Base-by-base conservation (phyloP, 2,329 filamentous ascomycete species). In the Nothophaeocryptopus gaeumannii region DNA sequence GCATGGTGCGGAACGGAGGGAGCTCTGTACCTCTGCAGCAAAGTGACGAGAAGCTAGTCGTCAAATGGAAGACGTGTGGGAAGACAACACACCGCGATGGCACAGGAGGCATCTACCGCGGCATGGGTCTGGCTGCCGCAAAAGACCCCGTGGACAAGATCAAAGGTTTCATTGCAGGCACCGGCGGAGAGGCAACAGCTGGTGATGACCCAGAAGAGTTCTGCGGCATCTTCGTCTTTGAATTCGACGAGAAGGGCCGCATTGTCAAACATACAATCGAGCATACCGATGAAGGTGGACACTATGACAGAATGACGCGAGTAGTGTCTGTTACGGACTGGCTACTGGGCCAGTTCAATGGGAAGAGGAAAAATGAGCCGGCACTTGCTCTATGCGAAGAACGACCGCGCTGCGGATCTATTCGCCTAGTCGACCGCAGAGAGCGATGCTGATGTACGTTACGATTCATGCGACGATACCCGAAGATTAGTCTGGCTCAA, bases 311-410 rank as follows among this genome's bases (percentile, higher is more conserved):
- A 55, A 90, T 88, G 20, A 85, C 88, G 15, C 88, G 85, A 64
- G 87, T 99, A 14, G 89, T 97, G 12, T 90, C 87, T 11, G 74
- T 97, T 58, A 96, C 93, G 12, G 93, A 99, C 67, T 97, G 93
- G 92, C 72, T 99, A 56, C 76, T 97, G 34, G 90, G 91, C 2
- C 86, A 86, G 43, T 85, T 91, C 58, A 80, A 78, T 66, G 79
- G 78, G 36, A 68, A 72, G 65, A 69, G 65, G 47, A 66, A 62
- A 38, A 70, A 71, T 40, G 67, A 68, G 37, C 69, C 70, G 8
- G 75, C 72, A 36, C 61, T 77, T 45, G 75, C 75, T 3, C 71
- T 70, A 55, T 70, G 67, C 31, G 54, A 59, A 31, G 56, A 59
- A 40, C 41, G 56, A 36, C 56, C 56, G 3, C 32, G 42, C 9